Evolutionary conservation across 768 basidiomycete genomes (phyloP), one percentile per base, ranked within the genome.

Genomic region (Mycena albidolilacea): DNA sequence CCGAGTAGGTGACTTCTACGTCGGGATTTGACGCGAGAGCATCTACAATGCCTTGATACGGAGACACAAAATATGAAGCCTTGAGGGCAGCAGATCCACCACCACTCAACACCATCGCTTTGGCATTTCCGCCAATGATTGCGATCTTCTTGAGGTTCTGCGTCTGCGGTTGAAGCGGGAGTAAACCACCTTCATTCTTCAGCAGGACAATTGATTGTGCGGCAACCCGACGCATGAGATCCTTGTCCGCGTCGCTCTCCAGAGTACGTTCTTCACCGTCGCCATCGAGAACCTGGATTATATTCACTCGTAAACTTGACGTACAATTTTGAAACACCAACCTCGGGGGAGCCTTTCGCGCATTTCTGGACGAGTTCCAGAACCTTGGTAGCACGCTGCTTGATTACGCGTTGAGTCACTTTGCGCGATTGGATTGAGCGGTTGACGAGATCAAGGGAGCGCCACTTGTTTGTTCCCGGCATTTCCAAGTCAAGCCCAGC

Each of bases 401-500:
- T 92, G 39, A 95, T 80, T 10, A 89, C 90, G 17, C 89, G 86
- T n/a, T 85, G 80, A 1, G 88, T 90, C 55, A 95, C 80, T 81
- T 95, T 95, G 21, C 91, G 84, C 1, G 92, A 86, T 7, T 79
- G 77, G 60, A 93, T 87, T 0, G 87, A 88, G 35, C 92, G 86
- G 74, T 89, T 89, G 76, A 94, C 87, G 43, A 90, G 86, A 71
- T 92, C 90, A n/a, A 91, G 85, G 0, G 88, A 89, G 8, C 93
- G 87, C 93, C 93, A 94, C 74, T 94, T 93, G 81, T 91, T 91
- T 15, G 83, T 82, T 2, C 94, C 93, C 0, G 93, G 93, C 92
- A 94, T 94, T 79, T 94, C 93, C 46, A 95, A 87, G 78, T 95
- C 92, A 30, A 95, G 84, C 3, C 93, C 93, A n/a, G 93, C 92